Evolutionary conservation across 2,329 filamentous ascomycete genomes (phyloP).

Genomic region (Colletotrichum karsti): DNA sequence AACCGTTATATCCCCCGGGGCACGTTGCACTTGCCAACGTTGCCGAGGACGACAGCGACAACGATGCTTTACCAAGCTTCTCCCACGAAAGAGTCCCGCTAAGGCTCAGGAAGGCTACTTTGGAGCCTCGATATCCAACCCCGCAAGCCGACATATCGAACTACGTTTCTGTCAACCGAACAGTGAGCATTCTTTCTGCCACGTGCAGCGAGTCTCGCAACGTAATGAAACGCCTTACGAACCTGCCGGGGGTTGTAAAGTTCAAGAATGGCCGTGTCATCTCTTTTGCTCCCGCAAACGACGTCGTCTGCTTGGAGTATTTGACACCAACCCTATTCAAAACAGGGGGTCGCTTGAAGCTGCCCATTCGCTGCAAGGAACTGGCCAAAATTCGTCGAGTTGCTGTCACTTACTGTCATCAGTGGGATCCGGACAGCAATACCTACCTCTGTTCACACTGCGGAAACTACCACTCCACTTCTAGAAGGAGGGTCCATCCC

Average conservation of each 20-base stretch:
- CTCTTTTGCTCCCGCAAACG: slow-evolving; percentile 37
- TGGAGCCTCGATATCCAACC: slow-evolving; percentile 37
- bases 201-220: slow-evolving; percentile 20
- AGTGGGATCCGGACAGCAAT: slow-evolving; percentile 44
- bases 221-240: slow-evolving; percentile 8
- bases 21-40: neutral
- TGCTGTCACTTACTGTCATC: slow-evolving; percentile 51
- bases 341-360: slow-evolving; percentile 35
- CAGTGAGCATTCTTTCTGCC: slow-evolving; percentile 16
- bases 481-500: slow-evolving; percentile 41
- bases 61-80: slow-evolving; percentile 32
- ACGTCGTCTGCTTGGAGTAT: slow-evolving; percentile 46
- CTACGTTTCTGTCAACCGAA: slow-evolving; percentile 36
- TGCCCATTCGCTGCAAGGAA: slow-evolving; percentile 36
- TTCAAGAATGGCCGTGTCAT: slow-evolving; percentile 38
- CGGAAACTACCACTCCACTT: slow-evolving; percentile 38
- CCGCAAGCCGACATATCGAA: slow-evolving; percentile 42
- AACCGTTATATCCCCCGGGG: neutral
- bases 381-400: slow-evolving; percentile 46
- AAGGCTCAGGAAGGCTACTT: slow-evolving; percentile 26
- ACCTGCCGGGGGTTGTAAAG: slow-evolving; percentile 32
- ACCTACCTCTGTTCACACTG: slow-evolving; percentile 41
- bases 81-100: slow-evolving; percentile 32
- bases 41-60: slow-evolving; percentile 27
- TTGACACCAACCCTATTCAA: slow-evolving; percentile 36